These are phyloP conservation scores for Saturnispora gosingensis DNA, from an alignment of 805 yeast genomes.

Conservation along the genomic window DNA sequence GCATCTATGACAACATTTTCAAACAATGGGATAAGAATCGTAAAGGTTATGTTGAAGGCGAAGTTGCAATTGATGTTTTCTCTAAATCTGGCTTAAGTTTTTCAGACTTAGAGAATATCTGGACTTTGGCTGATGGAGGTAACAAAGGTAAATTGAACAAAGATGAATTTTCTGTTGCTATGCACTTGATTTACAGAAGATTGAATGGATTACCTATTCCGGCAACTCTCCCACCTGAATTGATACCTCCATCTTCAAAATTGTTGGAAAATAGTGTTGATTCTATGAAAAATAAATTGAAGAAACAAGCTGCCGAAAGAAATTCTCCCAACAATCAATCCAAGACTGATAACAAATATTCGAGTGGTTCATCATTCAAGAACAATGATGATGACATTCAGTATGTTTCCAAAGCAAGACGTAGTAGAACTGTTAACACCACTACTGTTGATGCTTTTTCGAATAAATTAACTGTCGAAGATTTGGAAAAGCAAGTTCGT, in stretches of 20 bases:
- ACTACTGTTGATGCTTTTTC: constrained; percentile 14
- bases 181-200: constrained; percentile 90
- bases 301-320: constrained; percentile 26
- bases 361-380: constrained; percentile 51
- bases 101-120: constrained; percentile 77
- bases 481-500: constrained; percentile 53
- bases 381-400: constrained; percentile 64
- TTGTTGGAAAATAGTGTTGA: constrained; percentile 62
- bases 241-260: constrained; percentile 78
- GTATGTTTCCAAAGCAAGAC: constrained; percentile 51
- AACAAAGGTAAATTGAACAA: constrained; percentile 76
- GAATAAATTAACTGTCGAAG: constrained; percentile 37
- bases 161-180: constrained; percentile 92
- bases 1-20: constrained; percentile 78
- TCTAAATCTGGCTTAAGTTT: constrained; percentile 86
- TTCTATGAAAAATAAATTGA: constrained; percentile 59
- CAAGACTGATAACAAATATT: not conserved
- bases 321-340: constrained; percentile 15
- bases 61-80: constrained; percentile 75
- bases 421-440: constrained; percentile 23
- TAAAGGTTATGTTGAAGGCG: constrained; percentile 68
- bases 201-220: constrained; percentile 88
- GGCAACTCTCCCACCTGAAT: constrained; percentile 70
- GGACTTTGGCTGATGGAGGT: constrained; percentile 81
- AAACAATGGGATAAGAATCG: constrained; percentile 71